Base-by-base conservation (phyloP, 2,329 filamentous ascomycete genomes). In the Escovopsis sp. region DNA sequence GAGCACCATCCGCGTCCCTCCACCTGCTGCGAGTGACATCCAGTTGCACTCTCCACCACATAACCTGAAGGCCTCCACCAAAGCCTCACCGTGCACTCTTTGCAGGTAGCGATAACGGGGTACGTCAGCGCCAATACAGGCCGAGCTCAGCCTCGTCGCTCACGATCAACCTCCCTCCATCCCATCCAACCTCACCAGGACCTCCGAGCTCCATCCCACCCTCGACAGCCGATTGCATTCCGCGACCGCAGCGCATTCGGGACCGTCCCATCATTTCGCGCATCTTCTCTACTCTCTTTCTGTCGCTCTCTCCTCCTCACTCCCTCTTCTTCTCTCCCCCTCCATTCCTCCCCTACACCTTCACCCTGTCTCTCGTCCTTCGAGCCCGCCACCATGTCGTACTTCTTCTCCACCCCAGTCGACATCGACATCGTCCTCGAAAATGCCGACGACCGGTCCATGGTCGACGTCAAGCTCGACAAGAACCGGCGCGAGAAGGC, bases 381-480 rank as follows among this genome's bases (percentile, higher is more conserved):
- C 21, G 2, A 8, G 8, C 4, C 21, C 21, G 43, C 48, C 50
- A 57, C 45, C 48, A 94, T 96, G 90, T 92, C 90, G 48, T 93
- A 93, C 65, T 92, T 93, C 66, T 98, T 96, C 68, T 87, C 87
- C 48, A 94, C 88, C 40, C 90, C 90, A 36, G 83, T 98, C 61
- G 90, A 98, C 62, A 98, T 98, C 65, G 90, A 98, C 65, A 81
- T 98, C 55, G 86, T 96, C 50, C 84, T 98, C 49, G 85, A 94
- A 52, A 85, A 94, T 63, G 77, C 78, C 57, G 90, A 96, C 63
- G 84, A 94, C 50, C 80, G 90, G 52, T 77, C 85, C 50, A 93
- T 90, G 63, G 86, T 98, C 45, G 90, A 98, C 56, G 84, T 94
- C 63, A 94, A 94, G 72, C 80, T 94, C 47, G 90, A 96, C 65